Conservation (phyloP, 768 basidiomycete genomes). For the Collybia sp. region DNA sequence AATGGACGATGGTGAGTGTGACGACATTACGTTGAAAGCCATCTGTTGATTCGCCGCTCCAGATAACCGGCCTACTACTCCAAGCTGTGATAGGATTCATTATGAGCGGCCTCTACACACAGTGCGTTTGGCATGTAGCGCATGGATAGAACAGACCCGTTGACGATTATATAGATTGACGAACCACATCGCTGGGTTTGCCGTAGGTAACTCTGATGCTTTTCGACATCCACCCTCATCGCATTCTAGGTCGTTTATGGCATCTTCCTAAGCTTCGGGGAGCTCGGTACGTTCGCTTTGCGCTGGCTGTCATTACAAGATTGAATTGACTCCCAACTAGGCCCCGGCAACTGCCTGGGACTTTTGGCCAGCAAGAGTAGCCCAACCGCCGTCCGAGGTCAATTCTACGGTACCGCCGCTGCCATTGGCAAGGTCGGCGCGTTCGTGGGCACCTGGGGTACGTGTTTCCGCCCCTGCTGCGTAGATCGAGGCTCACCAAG, state of each 20-base stretch:
- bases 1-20: no score
- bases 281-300: slow-evolving; percentile 54
- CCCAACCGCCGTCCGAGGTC: slow-evolving; percentile 83
- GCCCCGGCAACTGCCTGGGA: slow-evolving; percentile 84
- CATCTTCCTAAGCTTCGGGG: slow-evolving; percentile 86
- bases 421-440: slow-evolving; percentile 85
- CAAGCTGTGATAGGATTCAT: slow-evolving; percentile 83
- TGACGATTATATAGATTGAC: slow-evolving; percentile 36
- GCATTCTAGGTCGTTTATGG: slow-evolving; percentile 71
- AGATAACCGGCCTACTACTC: slow-evolving; percentile 63
- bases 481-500: no score
- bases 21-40: no score
- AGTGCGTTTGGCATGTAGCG: slow-evolving; percentile 23
- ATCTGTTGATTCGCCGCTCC: background rate
- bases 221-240: background rate
- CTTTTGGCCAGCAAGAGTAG: slow-evolving; percentile 81
- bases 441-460: slow-evolving; percentile 79
- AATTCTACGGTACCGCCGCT: slow-evolving; percentile 83
- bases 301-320: background rate
- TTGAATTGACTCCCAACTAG: slow-evolving; percentile 19
- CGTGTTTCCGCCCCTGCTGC: slow-evolving; percentile 12
- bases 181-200: slow-evolving; percentile 67
- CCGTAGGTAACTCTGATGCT: slow-evolving; percentile 34
- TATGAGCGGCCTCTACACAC: slow-evolving; percentile 78
- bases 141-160: no score